Evolutionary conservation across 768 basidiomycete genomes (phyloP), one percentile per base, ranked within the genome.

Genomic region (Agaricus sinodeliciosus): DNA sequence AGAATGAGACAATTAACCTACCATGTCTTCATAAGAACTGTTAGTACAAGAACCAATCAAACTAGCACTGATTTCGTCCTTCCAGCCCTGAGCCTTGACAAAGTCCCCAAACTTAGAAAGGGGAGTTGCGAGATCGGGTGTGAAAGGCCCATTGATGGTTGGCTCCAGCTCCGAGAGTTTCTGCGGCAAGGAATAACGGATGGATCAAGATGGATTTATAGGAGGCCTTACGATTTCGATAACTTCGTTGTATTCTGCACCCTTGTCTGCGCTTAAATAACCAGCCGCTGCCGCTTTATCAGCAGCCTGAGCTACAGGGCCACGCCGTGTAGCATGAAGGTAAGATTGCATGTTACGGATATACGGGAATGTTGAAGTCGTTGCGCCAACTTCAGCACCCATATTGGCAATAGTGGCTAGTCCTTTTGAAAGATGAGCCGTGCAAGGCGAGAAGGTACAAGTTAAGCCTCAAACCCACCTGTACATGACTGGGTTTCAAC

Each of bases 381-480:
- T 99, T n/a, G 96, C 96, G 36, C 96, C 96, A n/a, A 98, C 94
- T 74, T 99, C 96, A 11, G 96, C 96, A 47, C 96, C 96, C 96
- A 98, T 99, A 69, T 99, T 98, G 41, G 91, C 88, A 51, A 99
- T 88, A 1, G 96, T 98, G 1, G 95, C 96, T 49, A 96, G 72
- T 51, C 90, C 89, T 88, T 46, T 9, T n/a, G 15, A 6, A 22
- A 42, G 12, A 53, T 44, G 42, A 37, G 35, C 51, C 9, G 40
- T 37, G 49, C 12, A 37, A 22, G 5, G 18, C 27, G 37, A 6
- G 26, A 47, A 26, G 39, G 9, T 9, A 39, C 4, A 42, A 6
- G 39, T 26, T 39, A 39, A 42, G 19, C 9, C 43, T 12, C 45
- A 42, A 37, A 44, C 68, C 57, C 67, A 81, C 93, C 94, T 57